Base-by-base conservation (phyloP, 2,329 filamentous ascomycete species). In the Fusarium annulatum region DNA sequence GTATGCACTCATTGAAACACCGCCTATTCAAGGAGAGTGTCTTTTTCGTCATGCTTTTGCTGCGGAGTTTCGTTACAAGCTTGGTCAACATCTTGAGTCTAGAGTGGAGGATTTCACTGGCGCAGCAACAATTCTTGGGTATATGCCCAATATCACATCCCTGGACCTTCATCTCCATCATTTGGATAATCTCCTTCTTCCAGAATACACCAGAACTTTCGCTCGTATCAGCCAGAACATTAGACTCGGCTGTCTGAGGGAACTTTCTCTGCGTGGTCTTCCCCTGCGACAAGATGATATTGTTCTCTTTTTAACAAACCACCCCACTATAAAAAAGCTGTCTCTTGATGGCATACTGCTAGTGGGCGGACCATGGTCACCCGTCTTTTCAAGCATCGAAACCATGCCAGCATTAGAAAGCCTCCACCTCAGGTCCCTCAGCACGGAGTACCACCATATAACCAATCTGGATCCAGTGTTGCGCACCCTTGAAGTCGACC, bases 401-500 rank as follows among this genome's bases (percentile, higher is more conserved):
- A 1, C n/a, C 7, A 58, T 58, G 55, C 30, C 55, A 4, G 19
- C n/a, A 1, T 14, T 48, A 1, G 30, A 26, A 3, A 28, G 3
- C 5, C 39, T 56, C 23, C 21, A 42, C 10, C 36, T 56, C 8
- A 10, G 5, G 4, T 56, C 52, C 8, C 36, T 56, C 3, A 42
- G 52, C 15, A 56, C 52, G 2, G 26, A 56, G 7, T 1, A 7
- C 19, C 8, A 15, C 3, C 26, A 42, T 6, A 10, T 42, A 33
- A 42, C 4, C 1, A 57, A 34, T 3, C 7, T 48, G 2, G 55
- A 57, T 8, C 28, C 30, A 12, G 9, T 21, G 3, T 12, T 7
- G 1, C 12, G 21, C 7, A 21, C 3, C 16, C 12, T n/a, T 5
- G n/a, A 34, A 14, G n/a, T 16, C 1, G 30, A 46, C 9, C 9